Evolutionary conservation across 2,329 filamentous ascomycete genomes (phyloP).

Genomic region (Pyrenochaeta sp.): DNA sequence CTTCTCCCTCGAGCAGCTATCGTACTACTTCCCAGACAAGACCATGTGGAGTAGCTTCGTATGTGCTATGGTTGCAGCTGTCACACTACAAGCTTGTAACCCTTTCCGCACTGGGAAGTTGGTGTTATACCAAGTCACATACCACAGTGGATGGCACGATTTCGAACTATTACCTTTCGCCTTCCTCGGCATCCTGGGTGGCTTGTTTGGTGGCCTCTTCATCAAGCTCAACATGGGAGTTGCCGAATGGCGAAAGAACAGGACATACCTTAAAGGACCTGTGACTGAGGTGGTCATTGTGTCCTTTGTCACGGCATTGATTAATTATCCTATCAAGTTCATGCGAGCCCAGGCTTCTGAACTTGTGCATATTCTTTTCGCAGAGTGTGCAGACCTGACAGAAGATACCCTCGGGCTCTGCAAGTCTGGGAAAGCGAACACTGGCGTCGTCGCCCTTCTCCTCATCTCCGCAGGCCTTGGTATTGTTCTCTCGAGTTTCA

Average conservation of each 20-base stretch:
- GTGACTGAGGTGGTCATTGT: slow-evolving; percentile 82
- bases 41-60: slow-evolving; percentile 99
- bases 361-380: slow-evolving; percentile 89
- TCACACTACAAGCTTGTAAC: slow-evolving; percentile 90
- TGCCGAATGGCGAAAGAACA: slow-evolving; percentile 78
- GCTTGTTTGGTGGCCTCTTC: slow-evolving; percentile 93
- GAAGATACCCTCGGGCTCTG: slow-evolving; percentile 93
- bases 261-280: slow-evolving; percentile 73
- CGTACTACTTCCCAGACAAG: slow-evolving; percentile 98
- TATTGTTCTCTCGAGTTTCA: slow-evolving; percentile 84
- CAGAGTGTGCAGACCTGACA: slow-evolving; percentile 82
- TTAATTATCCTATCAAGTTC: slow-evolving; percentile 96
- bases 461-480: slow-evolving; percentile 83
- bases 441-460: slow-evolving; percentile 82
- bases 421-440: slow-evolving; percentile 83
- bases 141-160: slow-evolving; percentile 89
- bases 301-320: slow-evolving; percentile 80
- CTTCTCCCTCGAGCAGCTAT: slow-evolving; percentile 95
- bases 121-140: slow-evolving; percentile 94
- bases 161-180: slow-evolving; percentile 93
- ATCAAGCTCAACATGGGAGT: slow-evolving; percentile 93
- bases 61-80: slow-evolving; percentile 97
- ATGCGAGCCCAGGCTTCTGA: slow-evolving; percentile 93
- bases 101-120: slow-evolving; percentile 96
- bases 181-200: slow-evolving; percentile 85